These are phyloP conservation scores for Quercus lobata DNA, from an alignment of 331 rosid genomes.

Conservation along the genomic window DNA sequence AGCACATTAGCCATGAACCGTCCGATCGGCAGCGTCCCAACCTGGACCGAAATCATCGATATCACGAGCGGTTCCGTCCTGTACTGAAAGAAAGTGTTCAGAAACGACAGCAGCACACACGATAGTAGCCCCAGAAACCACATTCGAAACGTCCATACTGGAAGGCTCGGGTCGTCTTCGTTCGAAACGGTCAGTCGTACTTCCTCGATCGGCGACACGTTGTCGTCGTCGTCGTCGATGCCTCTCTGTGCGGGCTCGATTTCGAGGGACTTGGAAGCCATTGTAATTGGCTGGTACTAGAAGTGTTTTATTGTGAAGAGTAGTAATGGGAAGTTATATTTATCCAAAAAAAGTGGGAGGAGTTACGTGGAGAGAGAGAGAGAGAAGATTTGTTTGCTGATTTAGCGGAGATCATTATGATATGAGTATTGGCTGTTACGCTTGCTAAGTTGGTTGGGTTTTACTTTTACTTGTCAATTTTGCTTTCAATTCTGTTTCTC, in stretches of 20 bases:
- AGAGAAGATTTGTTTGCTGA: no score
- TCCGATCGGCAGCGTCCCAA: conserved; percentile 53
- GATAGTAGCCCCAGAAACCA: conserved; percentile 69
- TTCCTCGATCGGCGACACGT: conserved; percentile 45
- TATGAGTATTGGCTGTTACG: no score
- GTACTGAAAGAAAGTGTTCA: conserved; percentile 69
- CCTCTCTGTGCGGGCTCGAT: neutral
- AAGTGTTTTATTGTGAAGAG: no score
- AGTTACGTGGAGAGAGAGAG: no score
- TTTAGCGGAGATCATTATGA: no score
- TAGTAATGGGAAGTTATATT: neutral
- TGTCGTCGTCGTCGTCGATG: neutral
- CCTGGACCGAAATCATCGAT: conserved; percentile 60
- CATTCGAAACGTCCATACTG: conserved; percentile 80
- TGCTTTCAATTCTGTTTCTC: no score
- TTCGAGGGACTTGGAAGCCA: neutral
- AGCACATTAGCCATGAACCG: conserved; percentile 53
- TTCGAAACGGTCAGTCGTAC: conserved; percentile 60
- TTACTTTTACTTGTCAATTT: no score
- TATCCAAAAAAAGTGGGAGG: neutral
- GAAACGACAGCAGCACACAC: conserved; percentile 50
- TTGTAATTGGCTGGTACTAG: neutral
- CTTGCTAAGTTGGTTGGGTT: no score
- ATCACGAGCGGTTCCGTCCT: conserved; percentile 64
- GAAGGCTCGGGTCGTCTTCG: conserved; percentile 56